Evolutionary conservation across 2,329 filamentous ascomycete species (phyloP), one percentile per base, ranked within the genome.

Genomic region (Dactylellina haptotyla): DNA sequence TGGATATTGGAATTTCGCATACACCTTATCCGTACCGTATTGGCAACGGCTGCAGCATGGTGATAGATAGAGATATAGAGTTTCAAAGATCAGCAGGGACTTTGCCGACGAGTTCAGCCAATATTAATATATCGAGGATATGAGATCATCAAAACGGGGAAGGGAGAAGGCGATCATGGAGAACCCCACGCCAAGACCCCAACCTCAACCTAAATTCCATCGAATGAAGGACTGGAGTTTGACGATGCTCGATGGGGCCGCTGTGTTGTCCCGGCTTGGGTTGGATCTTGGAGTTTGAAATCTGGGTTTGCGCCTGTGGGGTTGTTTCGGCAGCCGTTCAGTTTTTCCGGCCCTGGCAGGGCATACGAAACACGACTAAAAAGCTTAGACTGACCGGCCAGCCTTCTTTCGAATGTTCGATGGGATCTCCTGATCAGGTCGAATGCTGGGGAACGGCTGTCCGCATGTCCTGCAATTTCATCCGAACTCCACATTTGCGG

Each of bases 401-500:
- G 25, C 37, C 26, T 58, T 58, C 63, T 39, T 61, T 69, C 16
- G 67, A 72, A 72, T 65, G 46, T 72, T 72, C 67, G 25, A 65
- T 58, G 53, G 28, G 34, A 72, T 72, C 59, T 72, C 67, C 67
- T 72, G 59, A 72, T 72, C 59, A 59, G 67, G 67, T 53, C 26
- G 34, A 39, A 46, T 46, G 32, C 9, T 50, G 20, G 46, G 50
- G 39, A 61, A 56, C 34, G 46, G 46, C 56, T 18, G 18, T 45
- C 12, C 16, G 28, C 16, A 37, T 23, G 34, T 64, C 59, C 67
- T 65, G 67, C 37, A 65, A 72, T 65, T 59, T 65, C 67, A 30
- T 72, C 59, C 43, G 53, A 65, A 53, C 50, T 57, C 54, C 53
- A 66, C 51, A 67, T 59, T 67, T 23, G 54, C 54, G 53, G 54